Base-by-base conservation (phyloP, 2,329 filamentous ascomycete species). In the Colletotrichum scovillei region DNA sequence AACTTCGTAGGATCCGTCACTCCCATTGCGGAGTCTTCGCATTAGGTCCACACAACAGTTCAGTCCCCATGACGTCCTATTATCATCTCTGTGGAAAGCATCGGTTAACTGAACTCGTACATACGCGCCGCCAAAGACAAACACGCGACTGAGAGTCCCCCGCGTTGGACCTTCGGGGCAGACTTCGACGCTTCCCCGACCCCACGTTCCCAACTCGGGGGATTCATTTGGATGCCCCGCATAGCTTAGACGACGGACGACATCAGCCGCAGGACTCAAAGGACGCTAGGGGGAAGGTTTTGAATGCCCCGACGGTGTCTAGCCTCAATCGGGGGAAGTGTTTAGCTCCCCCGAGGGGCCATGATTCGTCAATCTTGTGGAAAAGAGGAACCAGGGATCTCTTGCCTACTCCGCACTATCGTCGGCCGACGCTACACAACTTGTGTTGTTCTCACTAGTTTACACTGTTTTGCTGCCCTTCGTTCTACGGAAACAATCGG, bases 301-400 rank as follows among this genome's bases (percentile, higher is more conserved):
- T 71, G 24, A 24, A 55, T 74, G 58, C 74, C 71, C 74, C 74
- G 70, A 75, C 11, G n/a, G 19, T 53, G 55, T 26, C 32, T 35
- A 49, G 12, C 11, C 22, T 11, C 4, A 16, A 1, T 71, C 71
- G 76, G 75, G 75, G 75, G 49, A 64, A 52, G 0, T 0, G 35
- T 75, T 77, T 78, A 77, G 76, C 64, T 79, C 56, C 78, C 77
- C 77, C 69, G 77, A 78, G 3, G 1, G 5, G 0, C 2, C 7
- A 6, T 65, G 14, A 79, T 79, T 79, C 66, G 68, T 46, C 58
- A 24, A 12, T 30, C 4, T 3, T 4, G 2, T 7, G 8, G 30
- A 63, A 59, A 19, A 53, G 63, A n/a, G 22, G 53, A 24, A 8
- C 42, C 30, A 53, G 19, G 32, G 7, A 46, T 46, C 32, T 32